phyloP scores from a whole-genome alignment of 73 alveolate genomes.

The Paramecium primaurelia region DNA sequence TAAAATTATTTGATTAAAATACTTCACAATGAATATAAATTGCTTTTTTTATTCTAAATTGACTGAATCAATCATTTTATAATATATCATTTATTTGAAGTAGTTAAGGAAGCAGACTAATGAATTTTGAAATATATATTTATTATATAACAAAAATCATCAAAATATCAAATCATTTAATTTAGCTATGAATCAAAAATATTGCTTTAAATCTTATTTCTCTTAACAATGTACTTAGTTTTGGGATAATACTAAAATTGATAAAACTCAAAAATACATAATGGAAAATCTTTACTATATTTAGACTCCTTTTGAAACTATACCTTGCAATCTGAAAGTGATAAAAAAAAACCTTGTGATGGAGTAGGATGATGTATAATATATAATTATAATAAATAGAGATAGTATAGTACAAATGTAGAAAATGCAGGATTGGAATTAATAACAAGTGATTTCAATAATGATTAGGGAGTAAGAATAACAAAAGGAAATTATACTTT shows the following conservation, averaged over 20 bases:
- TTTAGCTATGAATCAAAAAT: conserved; percentile 3
- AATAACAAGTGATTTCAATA: not conserved
- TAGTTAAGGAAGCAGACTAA: not conserved
- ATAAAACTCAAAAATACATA: not conserved
- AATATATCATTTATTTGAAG: not conserved
- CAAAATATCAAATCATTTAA: not conserved
- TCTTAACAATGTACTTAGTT: not conserved
- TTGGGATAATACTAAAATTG: not conserved
- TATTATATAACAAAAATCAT: not conserved
- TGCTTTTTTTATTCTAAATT: not conserved
- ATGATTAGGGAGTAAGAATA: not conserved
- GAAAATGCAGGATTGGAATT: conserved; percentile 20
- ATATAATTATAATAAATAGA: not conserved
- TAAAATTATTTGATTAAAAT: not conserved
- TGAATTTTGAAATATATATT: not conserved
- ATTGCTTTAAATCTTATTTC: not conserved
- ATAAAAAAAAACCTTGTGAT: not conserved
- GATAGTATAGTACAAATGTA: not conserved
- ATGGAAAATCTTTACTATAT: not conserved
- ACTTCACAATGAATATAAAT: no score
- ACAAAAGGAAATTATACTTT: not conserved
- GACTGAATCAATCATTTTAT: not conserved
- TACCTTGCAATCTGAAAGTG: not conserved
- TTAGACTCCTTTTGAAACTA: not conserved
- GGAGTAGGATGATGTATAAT: not conserved